Base-by-base conservation (phyloP, 192 early-diverging fungal species). In the Rhizoclosmatium sp. region DNA sequence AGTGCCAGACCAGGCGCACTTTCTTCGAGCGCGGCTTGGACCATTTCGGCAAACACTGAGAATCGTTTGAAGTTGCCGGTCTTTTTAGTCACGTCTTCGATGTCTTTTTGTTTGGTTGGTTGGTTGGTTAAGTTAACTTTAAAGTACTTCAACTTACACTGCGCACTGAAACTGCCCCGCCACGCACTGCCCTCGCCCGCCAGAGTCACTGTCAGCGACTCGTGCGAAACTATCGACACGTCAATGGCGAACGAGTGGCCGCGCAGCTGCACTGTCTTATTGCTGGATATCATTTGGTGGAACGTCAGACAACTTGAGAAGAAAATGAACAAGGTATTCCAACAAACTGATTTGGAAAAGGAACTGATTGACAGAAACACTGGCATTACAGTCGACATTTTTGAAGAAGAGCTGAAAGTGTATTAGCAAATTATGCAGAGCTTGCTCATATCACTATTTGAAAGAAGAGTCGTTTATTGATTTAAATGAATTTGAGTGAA, bases 51-150 rank as follows among this genome's bases (percentile, higher is more conserved):
- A 80, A 89, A 89, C 40, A 88, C 80, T 2, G 78, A 44, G 72
- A 87, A 89, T 46, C 85, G 81, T 65, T 89, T 89, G 75, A 85
- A 89, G 65, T 89, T 89, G 21, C 88, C 88, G 16, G 88, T 89
- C 69, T 89, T 89, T 67, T 78, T 83, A 3, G 86, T 83, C 4
- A 89, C 83, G 47, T 89, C 82, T 58, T 89, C 88, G n/a, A 89
- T 71, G 59, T 81, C 87, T 88, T 23, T 62, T 23, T 71, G 21
- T 21, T 42, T 12, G 21, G 60, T 5, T 12, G 44, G 19, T 19
- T 16, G 23, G 16, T 14, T 69, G 76, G 49, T 51, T 51, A 51
- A n/a, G n/a, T n/a, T 19, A 56, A 56, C 7, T 19, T 31, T 39
- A 4, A 5, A 19, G 39, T 23, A 40, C 7, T 62, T 62, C 5